Base-by-base conservation (phyloP, 306 rosid species). In the Calophaca sinica region DNA sequence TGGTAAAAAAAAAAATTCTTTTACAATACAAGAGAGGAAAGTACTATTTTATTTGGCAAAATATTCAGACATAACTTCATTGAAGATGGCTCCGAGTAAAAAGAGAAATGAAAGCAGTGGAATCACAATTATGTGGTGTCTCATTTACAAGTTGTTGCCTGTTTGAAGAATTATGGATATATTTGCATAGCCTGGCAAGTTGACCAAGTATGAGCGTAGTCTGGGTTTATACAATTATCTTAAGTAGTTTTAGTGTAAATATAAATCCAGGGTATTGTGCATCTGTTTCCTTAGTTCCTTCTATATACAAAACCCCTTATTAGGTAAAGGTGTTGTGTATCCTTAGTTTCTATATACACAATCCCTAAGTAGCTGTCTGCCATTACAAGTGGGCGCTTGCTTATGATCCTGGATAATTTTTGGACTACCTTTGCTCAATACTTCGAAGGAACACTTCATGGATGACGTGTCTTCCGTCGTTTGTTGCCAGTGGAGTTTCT, bases 191-290 rank as follows among this genome's bases (percentile, higher is more conserved):
- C 75, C 63, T 78, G 72, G 68, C 76, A 82, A 68, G 72, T 78
- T 67, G 70, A 75, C 66, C 50, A 53, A 79, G 49, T 72, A 64
- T 65, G 49, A 70, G 57, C 59, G 50, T 59, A 38, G 76, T 61
- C 60, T 78, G 82, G 84, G 75, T 84, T 75, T 51, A 68, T 72
- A 46, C 72, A 58, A 54, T 51, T 72, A 68, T 70, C 73, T 80
- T 45, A 54, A 53, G 65, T 81, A 81, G 73, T 69, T 77, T 71
- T 67, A 69, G 77, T 86, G 90, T 86, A 81, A 62, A 86, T 84
- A 83, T 60, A 72, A 64, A 79, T 54, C 55, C 67, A 71, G 80
- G 83, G 77, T 70, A 31, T 75, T 53, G 38, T 62, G 57, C 67
- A 64, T 53, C 77, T 63, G 74, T 77, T 65, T 31, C 46, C 44